Conservation (phyloP, 2,329 filamentous ascomycete genomes). For the Fusarium drepaniforme region DNA sequence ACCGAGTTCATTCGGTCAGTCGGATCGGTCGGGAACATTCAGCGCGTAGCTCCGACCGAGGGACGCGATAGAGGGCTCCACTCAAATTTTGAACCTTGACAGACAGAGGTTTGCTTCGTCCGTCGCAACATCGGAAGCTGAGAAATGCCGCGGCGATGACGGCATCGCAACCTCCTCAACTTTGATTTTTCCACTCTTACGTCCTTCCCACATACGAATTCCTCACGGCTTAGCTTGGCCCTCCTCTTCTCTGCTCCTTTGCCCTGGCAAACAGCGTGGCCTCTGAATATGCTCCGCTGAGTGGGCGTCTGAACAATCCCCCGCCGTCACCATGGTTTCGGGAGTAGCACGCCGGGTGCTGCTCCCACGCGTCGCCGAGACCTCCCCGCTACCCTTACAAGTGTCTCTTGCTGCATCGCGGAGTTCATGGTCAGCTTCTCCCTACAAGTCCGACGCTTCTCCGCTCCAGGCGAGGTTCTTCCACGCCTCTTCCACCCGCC, state of each 20-base stretch:
- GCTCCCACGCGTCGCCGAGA: conserved; percentile 59
- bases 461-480: conserved; percentile 32
- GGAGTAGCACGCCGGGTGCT: conserved; percentile 63
- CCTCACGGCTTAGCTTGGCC: conserved; percentile 11
- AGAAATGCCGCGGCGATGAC: conserved; percentile 53
- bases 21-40: conserved; percentile 32
- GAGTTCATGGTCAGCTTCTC: conserved; percentile 35
- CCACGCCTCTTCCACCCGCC: conserved; percentile 29
- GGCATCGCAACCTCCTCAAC: conserved; percentile 45
- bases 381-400: conserved; percentile 42
- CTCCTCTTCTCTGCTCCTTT: background rate
- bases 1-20: conserved; percentile 29
- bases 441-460: conserved; percentile 30
- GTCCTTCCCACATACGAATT: conserved; percentile 19
- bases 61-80: conserved; percentile 34
- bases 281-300: conserved; percentile 48
- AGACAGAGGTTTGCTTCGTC: conserved; percentile 23
- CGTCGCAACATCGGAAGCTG: conserved; percentile 44
- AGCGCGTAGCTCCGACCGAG: conserved; percentile 40
- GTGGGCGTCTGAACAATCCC: conserved; percentile 39
- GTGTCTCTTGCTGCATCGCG: conserved; percentile 37
- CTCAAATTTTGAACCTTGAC: conserved; percentile 35
- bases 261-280: conserved; percentile 29
- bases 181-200: conserved; percentile 34
- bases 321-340: conserved; percentile 59